phyloP scores from a whole-genome alignment of 768 basidiomycete genomes.

The Lyophyllum decastes region DNA sequence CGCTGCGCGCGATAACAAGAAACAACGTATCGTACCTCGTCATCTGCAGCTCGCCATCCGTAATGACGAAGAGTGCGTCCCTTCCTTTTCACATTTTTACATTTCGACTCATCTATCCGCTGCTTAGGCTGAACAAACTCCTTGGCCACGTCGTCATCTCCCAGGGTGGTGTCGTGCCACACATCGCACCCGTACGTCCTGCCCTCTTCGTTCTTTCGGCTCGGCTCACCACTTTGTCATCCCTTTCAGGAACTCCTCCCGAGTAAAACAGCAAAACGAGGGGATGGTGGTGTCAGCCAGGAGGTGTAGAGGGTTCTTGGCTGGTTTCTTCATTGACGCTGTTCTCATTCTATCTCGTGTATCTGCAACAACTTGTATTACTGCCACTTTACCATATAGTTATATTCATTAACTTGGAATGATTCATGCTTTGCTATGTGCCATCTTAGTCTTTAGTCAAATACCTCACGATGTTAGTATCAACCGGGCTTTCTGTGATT shows the following conservation, averaged over 20 bases:
- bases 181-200: conserved; percentile 54
- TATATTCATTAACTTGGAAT: conserved; percentile 8
- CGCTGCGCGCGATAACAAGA: conserved; percentile 82
- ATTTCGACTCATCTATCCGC: not conserved
- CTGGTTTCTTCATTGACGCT: conserved; percentile 14
- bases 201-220: not conserved
- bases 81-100: not conserved
- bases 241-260: conserved; percentile 38
- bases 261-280: conserved; percentile 43
- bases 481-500: too few relatives aligned
- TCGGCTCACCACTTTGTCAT: not conserved
- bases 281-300: conserved; percentile 44
- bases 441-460: not conserved
- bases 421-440: not conserved
- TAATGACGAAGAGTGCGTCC: conserved; percentile 78
- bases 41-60: conserved; percentile 92
- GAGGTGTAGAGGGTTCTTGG: conserved; percentile 38
- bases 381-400: conserved; percentile 15
- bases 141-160: conserved; percentile 83
- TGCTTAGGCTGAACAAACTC: conserved; percentile 63
- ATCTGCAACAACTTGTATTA: conserved; percentile 28
- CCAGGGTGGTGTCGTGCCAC: conserved; percentile 81
- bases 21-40: conserved; percentile 93
- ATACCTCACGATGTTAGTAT: too few relatives aligned
- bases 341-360: conserved; percentile 14